Evolutionary conservation across 1,284 basidiomycete species (phyloP).

Genomic region (Cryptococcus sp.): DNA sequence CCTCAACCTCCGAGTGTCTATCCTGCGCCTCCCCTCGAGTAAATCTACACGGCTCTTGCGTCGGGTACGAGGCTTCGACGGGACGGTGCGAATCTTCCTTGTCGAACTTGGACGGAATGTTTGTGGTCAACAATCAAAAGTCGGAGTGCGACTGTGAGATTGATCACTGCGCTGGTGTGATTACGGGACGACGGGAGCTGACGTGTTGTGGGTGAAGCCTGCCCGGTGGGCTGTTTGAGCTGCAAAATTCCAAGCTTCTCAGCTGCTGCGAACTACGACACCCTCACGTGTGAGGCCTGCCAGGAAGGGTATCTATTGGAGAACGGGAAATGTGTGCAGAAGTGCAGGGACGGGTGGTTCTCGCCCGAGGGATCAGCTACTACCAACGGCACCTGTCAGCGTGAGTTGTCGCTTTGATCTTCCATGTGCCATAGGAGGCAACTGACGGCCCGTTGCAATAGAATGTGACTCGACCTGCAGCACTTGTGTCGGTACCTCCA

Average conservation of each 20-base stretch:
- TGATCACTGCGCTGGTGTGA: background rate
- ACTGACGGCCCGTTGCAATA: constrained; percentile 14
- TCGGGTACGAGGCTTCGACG: constrained; percentile 39
- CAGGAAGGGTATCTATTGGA: constrained; percentile 49
- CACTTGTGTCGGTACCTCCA: constrained; percentile 38
- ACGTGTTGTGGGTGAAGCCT: constrained; percentile 32
- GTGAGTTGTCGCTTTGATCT: constrained; percentile 30
- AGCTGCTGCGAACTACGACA: constrained; percentile 21
- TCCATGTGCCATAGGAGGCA: background rate
- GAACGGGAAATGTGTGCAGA: constrained; percentile 38
- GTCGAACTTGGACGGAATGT: constrained; percentile 32
- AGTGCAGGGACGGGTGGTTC: constrained; percentile 42
- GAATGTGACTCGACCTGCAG: constrained; percentile 48
- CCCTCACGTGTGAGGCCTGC: constrained; percentile 45
- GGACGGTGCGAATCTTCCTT: constrained; percentile 48
- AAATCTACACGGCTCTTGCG: constrained; percentile 43
- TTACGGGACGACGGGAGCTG: background rate
- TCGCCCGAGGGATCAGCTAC: constrained; percentile 23
- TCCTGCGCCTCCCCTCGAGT: constrained; percentile 38
- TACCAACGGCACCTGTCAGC: constrained; percentile 43
- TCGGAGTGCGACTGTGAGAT: constrained; percentile 49
- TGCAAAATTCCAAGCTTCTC: constrained; percentile 48
- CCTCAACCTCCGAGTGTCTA: constrained; percentile 40
- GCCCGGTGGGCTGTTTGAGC: constrained; percentile 45
- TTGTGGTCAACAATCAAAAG: constrained; percentile 45